phyloP scores from a whole-genome alignment of 768 basidiomycete species.

The Trametes elegans region DNA sequence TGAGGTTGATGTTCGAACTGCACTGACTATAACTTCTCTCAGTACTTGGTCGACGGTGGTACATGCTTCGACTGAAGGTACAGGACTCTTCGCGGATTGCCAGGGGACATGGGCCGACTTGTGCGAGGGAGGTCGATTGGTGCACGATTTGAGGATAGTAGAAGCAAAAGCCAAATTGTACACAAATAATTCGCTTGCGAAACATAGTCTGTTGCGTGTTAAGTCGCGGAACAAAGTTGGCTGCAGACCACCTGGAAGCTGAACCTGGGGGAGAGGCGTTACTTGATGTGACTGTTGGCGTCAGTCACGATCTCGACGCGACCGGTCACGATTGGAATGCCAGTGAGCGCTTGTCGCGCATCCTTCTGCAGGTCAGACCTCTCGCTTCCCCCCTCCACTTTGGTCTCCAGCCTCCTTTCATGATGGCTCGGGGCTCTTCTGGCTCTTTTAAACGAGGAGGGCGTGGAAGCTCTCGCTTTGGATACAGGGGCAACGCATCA shows the following conservation, averaged over 20 bases:
- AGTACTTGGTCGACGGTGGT: conserved; percentile 19
- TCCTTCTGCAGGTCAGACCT: background rate
- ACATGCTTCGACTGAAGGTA: conserved; percentile 14
- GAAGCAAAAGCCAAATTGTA: too few relatives aligned
- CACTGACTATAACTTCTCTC: background rate
- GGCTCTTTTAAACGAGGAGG: conserved; percentile 26
- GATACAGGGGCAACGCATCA: conserved; percentile 35
- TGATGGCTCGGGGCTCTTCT: conserved; percentile 27
- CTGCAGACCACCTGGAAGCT: background rate
- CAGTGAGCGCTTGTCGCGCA: too few relatives aligned
- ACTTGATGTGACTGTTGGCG: conserved; percentile 9
- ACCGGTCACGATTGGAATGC: conserved; percentile 14
- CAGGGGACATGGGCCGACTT: too few relatives aligned
- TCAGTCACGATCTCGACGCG: conserved; percentile 16
- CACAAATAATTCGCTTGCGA: background rate
- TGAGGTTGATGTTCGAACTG: too few relatives aligned
- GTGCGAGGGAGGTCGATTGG: too few relatives aligned
- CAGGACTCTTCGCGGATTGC: too few relatives aligned
- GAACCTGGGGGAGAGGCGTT: background rate
- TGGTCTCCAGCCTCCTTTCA: background rate
- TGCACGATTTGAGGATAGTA: too few relatives aligned
- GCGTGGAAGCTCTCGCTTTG: conserved; percentile 37
- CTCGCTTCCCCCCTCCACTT: background rate
- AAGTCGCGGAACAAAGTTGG: background rate
- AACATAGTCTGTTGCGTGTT: background rate